Percentiles rank a stretch among this genome's conserved stretches.
Conservation (phyloP, 2,329 filamentous ascomycete genomes). For the Paecilomyces variotii region DNA sequence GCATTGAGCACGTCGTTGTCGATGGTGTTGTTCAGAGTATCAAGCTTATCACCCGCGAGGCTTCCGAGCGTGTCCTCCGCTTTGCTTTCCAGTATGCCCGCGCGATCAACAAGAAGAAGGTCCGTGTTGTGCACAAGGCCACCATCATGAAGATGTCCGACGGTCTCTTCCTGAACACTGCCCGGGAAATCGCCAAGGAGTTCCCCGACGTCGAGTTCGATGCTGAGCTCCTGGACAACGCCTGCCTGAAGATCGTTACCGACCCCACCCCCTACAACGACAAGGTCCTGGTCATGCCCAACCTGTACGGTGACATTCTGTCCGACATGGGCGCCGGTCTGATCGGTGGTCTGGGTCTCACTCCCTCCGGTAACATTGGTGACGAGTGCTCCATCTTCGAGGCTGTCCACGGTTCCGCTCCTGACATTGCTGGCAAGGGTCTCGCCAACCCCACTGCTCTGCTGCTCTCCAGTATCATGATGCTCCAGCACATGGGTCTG, state of each 20-base stretch:
- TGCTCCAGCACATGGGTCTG: slow-evolving; percentile 97
- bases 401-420: slow-evolving; percentile 94
- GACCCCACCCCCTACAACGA: slow-evolving; percentile 96
- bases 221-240: slow-evolving; percentile 96
- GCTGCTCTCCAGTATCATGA: slow-evolving; percentile 95
- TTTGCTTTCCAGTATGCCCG: slow-evolving; percentile 98
- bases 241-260: slow-evolving; percentile 96
- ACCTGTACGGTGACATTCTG: slow-evolving; percentile 98
- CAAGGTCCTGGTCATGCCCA: slow-evolving; percentile 96
- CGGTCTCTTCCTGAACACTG: slow-evolving; percentile 90
- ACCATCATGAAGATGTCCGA: slow-evolving; percentile 99
- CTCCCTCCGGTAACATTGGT: slow-evolving; percentile 96
- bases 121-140: slow-evolving; percentile 97
- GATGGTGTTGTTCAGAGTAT: slow-evolving; percentile 98
- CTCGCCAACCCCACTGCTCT: slow-evolving; percentile 97
- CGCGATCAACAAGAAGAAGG: slow-evolving; percentile 89
- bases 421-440: slow-evolving; percentile 91
- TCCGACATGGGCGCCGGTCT: slow-evolving; percentile 99
- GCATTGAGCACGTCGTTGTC: slow-evolving; percentile 96
- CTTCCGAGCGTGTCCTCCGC: slow-evolving; percentile 88
- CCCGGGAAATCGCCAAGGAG: slow-evolving; percentile 80
- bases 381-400: slow-evolving; percentile 99
- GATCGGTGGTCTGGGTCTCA: slow-evolving; percentile 94
- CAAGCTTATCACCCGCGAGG: slow-evolving; percentile 96
- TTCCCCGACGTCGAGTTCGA: slow-evolving; percentile 96